Conservation (phyloP, 2,329 filamentous ascomycete genomes). For the Monosporascus ibericus region DNA sequence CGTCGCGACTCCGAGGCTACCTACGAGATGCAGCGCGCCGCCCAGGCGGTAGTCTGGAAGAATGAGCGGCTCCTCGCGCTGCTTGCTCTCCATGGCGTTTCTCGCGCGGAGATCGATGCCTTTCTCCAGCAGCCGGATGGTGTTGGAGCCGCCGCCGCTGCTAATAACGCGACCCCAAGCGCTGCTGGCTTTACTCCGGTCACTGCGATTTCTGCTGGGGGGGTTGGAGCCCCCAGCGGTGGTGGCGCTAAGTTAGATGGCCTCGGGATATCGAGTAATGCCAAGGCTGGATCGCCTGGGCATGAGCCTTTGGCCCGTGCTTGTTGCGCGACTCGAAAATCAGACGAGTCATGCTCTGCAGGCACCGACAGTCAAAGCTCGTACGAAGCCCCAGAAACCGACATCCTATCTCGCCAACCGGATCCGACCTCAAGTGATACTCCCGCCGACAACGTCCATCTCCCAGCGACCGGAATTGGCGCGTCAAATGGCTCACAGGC, state of each 20-base stretch:
- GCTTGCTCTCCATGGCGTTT: constrained; percentile 33
- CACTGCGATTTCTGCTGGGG: background rate
- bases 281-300: too few relatives aligned
- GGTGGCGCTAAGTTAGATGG: too few relatives aligned
- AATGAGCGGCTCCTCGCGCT: constrained; percentile 40
- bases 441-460: too few relatives aligned
- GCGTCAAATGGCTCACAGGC: background rate
- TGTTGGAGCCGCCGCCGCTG: constrained; percentile 5
- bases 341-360: too few relatives aligned
- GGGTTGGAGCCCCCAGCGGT: too few relatives aligned
- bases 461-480: background rate
- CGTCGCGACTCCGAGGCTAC: constrained; percentile 42
- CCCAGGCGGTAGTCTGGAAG: constrained; percentile 41
- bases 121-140: constrained; percentile 32
- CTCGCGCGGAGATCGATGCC: constrained; percentile 31
- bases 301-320: too few relatives aligned
- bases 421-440: too few relatives aligned
- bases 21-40: constrained; percentile 47
- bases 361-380: too few relatives aligned
- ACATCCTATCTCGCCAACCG: too few relatives aligned
- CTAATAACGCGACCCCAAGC: background rate
- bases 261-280: too few relatives aligned
- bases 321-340: too few relatives aligned
- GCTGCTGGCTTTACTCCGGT: background rate
- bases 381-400: too few relatives aligned